These are phyloP conservation scores for Wickerhamomyces rabaulensis DNA, from an alignment of 805 yeast genomes.

Conservation along the genomic window DNA sequence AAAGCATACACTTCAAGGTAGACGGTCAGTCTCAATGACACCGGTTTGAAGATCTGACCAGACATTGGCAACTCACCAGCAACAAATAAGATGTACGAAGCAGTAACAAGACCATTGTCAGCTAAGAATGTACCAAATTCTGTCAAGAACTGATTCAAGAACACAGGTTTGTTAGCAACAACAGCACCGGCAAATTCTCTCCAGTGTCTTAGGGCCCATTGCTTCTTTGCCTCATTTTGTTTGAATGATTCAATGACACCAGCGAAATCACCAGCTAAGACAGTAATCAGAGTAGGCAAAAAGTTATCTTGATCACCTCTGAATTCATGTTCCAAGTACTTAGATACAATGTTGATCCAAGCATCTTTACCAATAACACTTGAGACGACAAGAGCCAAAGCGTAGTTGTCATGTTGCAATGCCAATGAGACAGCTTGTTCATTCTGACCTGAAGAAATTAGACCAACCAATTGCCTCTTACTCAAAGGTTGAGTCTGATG, in stretches of 20 bases:
- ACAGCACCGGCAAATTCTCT: conserved; percentile 39
- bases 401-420: conserved; percentile 63
- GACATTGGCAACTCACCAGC: conserved; percentile 43
- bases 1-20: conserved; percentile 24
- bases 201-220: conserved; percentile 51
- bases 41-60: conserved; percentile 5
- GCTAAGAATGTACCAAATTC: conserved; percentile 47
- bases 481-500: conserved; percentile 22
- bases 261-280: conserved; percentile 56
- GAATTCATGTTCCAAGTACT: conserved; percentile 46
- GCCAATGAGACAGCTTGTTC: conserved; percentile 62
- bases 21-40: conserved; percentile 24
- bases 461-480: conserved; percentile 42
- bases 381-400: conserved; percentile 69
- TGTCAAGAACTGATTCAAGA: conserved; percentile 35
- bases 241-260: conserved; percentile 47
- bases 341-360: conserved; percentile 54
- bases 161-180: conserved; percentile 30
- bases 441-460: conserved; percentile 62
- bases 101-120: conserved; percentile 27
- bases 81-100: conserved; percentile 41
- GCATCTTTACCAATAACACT: conserved; percentile 57
- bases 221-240: conserved; percentile 32
- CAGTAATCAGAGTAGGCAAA: conserved; percentile 54
- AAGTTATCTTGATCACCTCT: conserved; percentile 37